These are phyloP conservation scores for Dactylellina leptospora DNA, from an alignment of 2,329 filamentous ascomycete species.

Conservation along the genomic window DNA sequence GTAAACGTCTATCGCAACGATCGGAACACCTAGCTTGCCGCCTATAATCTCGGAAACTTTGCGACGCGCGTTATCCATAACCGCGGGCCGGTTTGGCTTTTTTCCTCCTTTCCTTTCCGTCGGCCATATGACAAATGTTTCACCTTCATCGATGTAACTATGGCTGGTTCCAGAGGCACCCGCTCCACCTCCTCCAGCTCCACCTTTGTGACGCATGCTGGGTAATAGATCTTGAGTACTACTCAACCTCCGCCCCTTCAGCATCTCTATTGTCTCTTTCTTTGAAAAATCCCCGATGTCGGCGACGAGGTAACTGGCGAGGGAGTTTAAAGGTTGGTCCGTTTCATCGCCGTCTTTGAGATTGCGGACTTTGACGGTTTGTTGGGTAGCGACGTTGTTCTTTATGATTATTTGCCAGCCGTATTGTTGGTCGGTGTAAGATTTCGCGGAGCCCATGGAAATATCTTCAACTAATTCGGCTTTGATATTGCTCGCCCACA, in stretches of 20 bases:
- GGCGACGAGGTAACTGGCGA: constrained; percentile 80
- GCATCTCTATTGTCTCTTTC: constrained; percentile 64
- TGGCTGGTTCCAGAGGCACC: constrained; percentile 54
- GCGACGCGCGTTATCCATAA: constrained; percentile 70
- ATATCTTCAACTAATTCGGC: constrained; percentile 86
- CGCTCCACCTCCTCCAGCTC: constrained; percentile 58
- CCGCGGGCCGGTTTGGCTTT: constrained; percentile 78
- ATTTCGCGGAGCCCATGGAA: constrained; percentile 79
- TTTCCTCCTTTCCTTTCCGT: constrained; percentile 88
- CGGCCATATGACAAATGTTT: constrained; percentile 84
- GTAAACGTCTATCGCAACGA: constrained; percentile 86
- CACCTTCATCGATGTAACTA: constrained; percentile 62
- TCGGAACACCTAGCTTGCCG: constrained; percentile 71
- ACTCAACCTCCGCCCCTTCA: constrained; percentile 55
- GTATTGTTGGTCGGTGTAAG: constrained; percentile 78
- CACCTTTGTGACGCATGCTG: constrained; percentile 60
- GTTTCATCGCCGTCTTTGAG: constrained; percentile 80
- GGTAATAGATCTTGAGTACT: constrained; percentile 56
- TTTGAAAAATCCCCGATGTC: constrained; percentile 83
- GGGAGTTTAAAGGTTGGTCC: constrained; percentile 76
- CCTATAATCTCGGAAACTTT: constrained; percentile 67
- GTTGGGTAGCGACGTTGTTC: constrained; percentile 63
- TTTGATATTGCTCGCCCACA: constrained; percentile 86
- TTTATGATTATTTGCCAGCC: constrained; percentile 83
- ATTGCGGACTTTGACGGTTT: constrained; percentile 77